Evolutionary conservation across 2,329 filamentous ascomycete genomes (phyloP), one percentile per base, ranked within the genome.

Genomic region (Botrytis medusae): DNA sequence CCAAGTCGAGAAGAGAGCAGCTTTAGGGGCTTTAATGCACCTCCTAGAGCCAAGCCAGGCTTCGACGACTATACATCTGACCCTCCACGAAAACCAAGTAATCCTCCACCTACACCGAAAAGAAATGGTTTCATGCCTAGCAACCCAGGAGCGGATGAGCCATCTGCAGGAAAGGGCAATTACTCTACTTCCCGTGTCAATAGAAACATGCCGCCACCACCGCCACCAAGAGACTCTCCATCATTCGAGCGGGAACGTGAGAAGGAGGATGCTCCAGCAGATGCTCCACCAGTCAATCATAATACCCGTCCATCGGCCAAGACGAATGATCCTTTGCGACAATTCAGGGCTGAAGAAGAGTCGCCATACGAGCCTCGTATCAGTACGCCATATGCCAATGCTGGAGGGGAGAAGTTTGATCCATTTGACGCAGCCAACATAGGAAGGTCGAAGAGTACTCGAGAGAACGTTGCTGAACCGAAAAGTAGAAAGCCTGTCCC

Each of bases 341-440:
- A 84, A 69, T 87, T 88, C 73, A 83, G 83, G 77, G 20, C 51
- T 16, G 69, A 77, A 54, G 60, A 69, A 22, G 65, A 73, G 20
- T 48, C 74, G 10, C 80, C 80, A 1, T 83, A 82, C 61, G 86
- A 89, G 74, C 79, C 81, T n/a, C 84, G 88, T n/a, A 84, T 88
- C 72, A 87, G 87, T 76, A 87, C 86, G 9, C 88, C 88, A 0
- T 91, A 90, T 77, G 83, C 85, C 60, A 85, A 83, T 1, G 84
- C 86, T 46, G 84, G 87, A 20, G 88, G 89, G 48, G 89, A 91
- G 79, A 90, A 87, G 81, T 86, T 87, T 7, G 86, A 89, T 63
- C 85, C 87, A 0, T 89, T 88, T 74, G 87, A 88, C 62, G 85
- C 72, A 59, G 72, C 76, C 72, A 78, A 78, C 76, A 65, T 81